Percentiles rank a stretch among this genome's conserved stretches.
Evolutionary conservation across 345 rosid species (phyloP).

Genomic region (Barbarea vulgaris): DNA sequence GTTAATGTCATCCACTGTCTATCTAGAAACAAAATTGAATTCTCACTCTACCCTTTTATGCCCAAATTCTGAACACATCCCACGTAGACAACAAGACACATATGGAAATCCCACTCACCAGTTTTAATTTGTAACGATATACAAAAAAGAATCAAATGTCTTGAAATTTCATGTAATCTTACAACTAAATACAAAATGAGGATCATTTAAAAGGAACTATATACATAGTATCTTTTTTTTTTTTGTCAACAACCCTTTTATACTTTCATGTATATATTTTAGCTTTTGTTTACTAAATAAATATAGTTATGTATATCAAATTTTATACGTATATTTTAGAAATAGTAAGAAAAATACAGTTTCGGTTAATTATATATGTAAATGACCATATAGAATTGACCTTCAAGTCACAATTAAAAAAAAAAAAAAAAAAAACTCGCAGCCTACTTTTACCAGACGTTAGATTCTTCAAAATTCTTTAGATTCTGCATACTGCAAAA

Average conservation of each 20-base stretch:
- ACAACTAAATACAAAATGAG: neutral
- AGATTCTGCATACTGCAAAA: neutral
- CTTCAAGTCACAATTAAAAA: neutral
- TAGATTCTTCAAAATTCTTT: neutral
- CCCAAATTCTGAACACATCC: constrained; percentile 46
- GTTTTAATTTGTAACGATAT: neutral
- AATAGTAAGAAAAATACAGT: neutral
- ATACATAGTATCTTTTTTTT: neutral
- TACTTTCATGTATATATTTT: neutral
- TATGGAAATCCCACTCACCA: constrained; percentile 48
- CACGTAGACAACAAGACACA: constrained; percentile 55
- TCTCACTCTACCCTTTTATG: constrained; percentile 57
- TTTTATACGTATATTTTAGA: neutral
- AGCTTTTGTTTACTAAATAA: neutral
- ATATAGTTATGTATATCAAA: neutral
- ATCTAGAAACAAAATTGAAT: constrained; percentile 42
- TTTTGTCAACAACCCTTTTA: neutral
- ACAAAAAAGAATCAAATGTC: neutral
- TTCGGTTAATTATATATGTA: neutral
- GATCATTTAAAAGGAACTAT: neutral
- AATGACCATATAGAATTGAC: neutral
- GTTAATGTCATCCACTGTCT: constrained; percentile 30
- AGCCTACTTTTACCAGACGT: neutral
- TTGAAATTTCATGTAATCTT: neutral
- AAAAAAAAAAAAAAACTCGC: neutral